Conservation (phyloP, 768 basidiomycete genomes). For the Macrolepiota albuminosa region DNA sequence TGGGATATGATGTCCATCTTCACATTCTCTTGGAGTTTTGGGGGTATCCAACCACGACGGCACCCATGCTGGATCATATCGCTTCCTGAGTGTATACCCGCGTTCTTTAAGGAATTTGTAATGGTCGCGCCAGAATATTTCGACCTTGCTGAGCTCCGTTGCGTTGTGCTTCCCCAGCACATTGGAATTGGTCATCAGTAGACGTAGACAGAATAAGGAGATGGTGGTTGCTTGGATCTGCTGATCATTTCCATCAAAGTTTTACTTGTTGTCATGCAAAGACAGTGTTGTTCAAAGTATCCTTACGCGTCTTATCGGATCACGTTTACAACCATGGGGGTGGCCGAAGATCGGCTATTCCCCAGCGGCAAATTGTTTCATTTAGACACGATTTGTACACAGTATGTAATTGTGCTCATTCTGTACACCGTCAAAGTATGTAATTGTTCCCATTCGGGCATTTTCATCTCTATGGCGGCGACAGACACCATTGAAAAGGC, state of each 20-base stretch:
- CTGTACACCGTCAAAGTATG: neutral
- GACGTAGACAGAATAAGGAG: neutral
- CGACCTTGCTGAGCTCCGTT: neutral
- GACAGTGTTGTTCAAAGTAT: neutral
- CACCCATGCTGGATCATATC: constrained; percentile 3
- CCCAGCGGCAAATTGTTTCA: too few species aligned
- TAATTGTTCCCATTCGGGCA: neutral
- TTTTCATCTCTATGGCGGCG: neutral
- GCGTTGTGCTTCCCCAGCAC: neutral
- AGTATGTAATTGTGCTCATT: too few species aligned
- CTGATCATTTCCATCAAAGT: neutral
- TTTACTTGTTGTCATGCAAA: neutral
- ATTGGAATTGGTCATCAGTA: neutral
- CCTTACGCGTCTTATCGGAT: neutral
- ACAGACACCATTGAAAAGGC: neutral
- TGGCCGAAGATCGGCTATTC: too few species aligned
- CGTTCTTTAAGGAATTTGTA: neutral
- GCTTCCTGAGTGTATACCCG: neutral
- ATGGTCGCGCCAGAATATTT: neutral
- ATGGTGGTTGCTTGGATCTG: neutral
- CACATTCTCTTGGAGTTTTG: neutral
- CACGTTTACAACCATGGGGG: too few species aligned
- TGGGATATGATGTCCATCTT: neutral
- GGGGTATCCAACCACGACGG: neutral
- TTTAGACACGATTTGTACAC: too few species aligned